Base-by-base conservation (phyloP, 139 green algal species). In the Desmodesmus armatus region DNA sequence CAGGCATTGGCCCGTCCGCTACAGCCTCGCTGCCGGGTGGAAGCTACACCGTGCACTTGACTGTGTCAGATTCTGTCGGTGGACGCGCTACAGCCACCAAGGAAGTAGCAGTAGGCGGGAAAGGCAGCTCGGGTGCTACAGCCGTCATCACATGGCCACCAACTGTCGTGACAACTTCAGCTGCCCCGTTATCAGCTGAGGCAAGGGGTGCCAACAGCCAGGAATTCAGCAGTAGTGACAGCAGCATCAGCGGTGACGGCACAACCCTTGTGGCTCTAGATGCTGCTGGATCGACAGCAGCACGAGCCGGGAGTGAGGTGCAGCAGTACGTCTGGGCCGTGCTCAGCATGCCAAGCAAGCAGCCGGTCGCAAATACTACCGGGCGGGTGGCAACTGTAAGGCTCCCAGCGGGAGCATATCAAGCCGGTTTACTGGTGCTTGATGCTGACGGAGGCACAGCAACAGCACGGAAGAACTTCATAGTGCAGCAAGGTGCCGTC, bases 81-180 rank as follows among this genome's bases (percentile, higher is more conserved):
- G 82, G 40, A 55, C 76, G 66, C 47, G 41, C 71, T 4, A 87
- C 82, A 0, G 29, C 55, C 17, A 25, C 71, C 11, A 75, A 58
- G 40, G 71, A 87, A 7, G 82, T 87, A 69, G 58, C 70, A 0
- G 71, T 87, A 7, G 82, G 82, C 40, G 73, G 43, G 37, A 69
- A 33, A 6, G 51, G 39, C 29, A 5, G n/a, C 6, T 43, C 11
- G 5, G 71, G 69, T 15, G 58, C 31, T n/a, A 21, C 70, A 47
- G 71, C 72, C n/a, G 82, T 82, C 15, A 87, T 87, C 27, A 76
- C 82, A 13, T 79, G 71, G 82, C 82, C 82, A 2, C 71, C 71
- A 33, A 39, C 63, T 29, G 9, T 77, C 6, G 72, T 87, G 41
- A 71, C 70, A 58, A 37, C 55, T 5, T 49, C 80, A 17, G 21